Evolutionary conservation across 148 eudicot species (phyloP).

Genomic region (Beta vulgaris): DNA sequence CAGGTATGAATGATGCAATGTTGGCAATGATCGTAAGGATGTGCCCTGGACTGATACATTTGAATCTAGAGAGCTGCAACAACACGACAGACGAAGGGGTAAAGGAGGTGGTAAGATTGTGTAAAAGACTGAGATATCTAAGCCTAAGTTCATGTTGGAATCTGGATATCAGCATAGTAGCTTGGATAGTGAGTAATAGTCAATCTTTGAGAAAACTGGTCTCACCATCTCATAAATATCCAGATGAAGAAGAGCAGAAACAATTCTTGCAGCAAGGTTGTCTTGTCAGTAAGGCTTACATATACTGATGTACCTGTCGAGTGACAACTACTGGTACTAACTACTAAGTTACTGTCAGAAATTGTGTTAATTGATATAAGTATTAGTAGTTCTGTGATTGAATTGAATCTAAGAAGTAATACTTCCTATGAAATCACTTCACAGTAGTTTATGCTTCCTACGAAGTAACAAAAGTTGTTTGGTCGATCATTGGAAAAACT

Average conservation of each 20-base stretch:
- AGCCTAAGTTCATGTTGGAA: conserved; percentile 16
- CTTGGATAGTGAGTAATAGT: conserved; percentile 20
- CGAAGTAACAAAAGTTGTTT: too few relatives aligned
- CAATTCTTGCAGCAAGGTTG: conserved; percentile 20
- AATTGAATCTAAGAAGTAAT: too few relatives aligned
- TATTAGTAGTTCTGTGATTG: too few relatives aligned
- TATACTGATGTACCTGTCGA: too few relatives aligned
- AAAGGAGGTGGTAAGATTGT: conserved; percentile 15
- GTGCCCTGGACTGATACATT: conserved; percentile 16
- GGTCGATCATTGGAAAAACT: too few relatives aligned
- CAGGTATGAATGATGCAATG: conserved; percentile 23
- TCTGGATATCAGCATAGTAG: conserved; percentile 8
- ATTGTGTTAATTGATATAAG: not conserved
- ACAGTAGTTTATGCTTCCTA: too few relatives aligned
- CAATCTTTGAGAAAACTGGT: conserved; percentile 25
- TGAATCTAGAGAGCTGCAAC: conserved; percentile 16
- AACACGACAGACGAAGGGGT: conserved; percentile 29
- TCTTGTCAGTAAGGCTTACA: conserved; percentile 3
- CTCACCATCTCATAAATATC: conserved; percentile 19
- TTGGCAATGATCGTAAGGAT: conserved; percentile 17
- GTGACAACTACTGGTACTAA: too few relatives aligned
- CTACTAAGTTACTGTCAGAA: conserved; percentile 2
- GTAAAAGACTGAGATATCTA: conserved; percentile 24
- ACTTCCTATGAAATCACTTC: too few relatives aligned
- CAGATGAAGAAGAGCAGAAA: conserved; percentile 11